Evolutionary conservation across 768 basidiomycete genomes (phyloP).

Genomic region (Scleroderma citrinum): DNA sequence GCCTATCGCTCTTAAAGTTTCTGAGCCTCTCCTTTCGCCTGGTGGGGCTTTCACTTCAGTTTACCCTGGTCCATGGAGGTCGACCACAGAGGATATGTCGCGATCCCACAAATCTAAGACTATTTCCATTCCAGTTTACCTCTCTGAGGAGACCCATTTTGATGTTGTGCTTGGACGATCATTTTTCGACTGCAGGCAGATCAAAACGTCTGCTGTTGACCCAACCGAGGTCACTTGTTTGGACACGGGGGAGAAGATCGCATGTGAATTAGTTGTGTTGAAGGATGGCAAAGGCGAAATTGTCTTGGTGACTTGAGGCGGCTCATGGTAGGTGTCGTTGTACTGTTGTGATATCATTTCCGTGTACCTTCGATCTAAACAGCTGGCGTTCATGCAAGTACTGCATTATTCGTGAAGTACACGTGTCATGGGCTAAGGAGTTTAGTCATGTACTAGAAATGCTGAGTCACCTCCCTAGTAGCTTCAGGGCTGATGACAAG

Average conservation of each 20-base stretch:
- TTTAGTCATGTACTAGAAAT: not conserved
- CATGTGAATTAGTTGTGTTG: slow-evolving; percentile 87
- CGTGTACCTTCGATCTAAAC: not conserved
- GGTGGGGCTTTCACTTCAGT: not conserved
- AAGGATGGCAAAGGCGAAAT: slow-evolving; percentile 89
- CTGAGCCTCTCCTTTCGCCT: slow-evolving; percentile 3
- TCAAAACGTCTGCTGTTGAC: slow-evolving; percentile 77
- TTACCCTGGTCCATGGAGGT: not conserved
- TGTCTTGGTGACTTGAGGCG: slow-evolving; percentile 64
- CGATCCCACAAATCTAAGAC: slow-evolving; percentile 30
- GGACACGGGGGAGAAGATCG: slow-evolving; percentile 88
- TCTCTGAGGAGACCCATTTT: slow-evolving; percentile 94
- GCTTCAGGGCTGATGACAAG: too few relatives aligned
- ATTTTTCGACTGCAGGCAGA: slow-evolving; percentile 77
- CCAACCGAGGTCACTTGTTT: slow-evolving; percentile 87
- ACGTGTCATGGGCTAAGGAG: too few relatives aligned
- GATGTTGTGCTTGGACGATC: slow-evolving; percentile 89
- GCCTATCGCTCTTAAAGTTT: slow-evolving; percentile 66
- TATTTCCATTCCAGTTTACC: slow-evolving; percentile 60
- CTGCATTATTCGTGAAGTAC: not conserved
- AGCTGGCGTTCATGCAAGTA: too few relatives aligned
- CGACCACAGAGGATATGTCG: not conserved
- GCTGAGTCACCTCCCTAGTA: too few relatives aligned
- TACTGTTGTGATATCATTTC: not conserved
- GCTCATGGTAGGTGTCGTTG: not conserved